Base-by-base conservation (phyloP, 345 rosid genomes). In the Rhizophora apiculata region DNA sequence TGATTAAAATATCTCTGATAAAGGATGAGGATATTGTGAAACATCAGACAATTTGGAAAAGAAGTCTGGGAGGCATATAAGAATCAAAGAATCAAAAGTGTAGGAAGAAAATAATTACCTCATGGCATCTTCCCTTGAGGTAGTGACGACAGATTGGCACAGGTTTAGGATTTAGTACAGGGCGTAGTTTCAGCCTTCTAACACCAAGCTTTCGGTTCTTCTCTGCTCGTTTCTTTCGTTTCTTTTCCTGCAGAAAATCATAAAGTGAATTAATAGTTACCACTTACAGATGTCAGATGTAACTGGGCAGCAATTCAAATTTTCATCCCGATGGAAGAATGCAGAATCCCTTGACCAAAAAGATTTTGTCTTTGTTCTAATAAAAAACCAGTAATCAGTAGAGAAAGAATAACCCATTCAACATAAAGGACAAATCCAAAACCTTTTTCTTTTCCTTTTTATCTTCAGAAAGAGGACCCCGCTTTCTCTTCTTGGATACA, bases 121-220 rank as follows among this genome's bases (percentile, higher is more conserved):
- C 90, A 6, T 83, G 71, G 75, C 97, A 94, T 84, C 89, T 87
- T 46, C 98, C 97, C 61, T 65, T 77, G 71, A 89, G 81, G 82
- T 78, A 89, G 73, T 91, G 98, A 52, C 87, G 93, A 74, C 97
- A 94, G 79, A 77, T 66, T 18, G 59, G 58, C 53, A 88, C 80
- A 56, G 88, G 65, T 76, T 87, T 86, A 26, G 86, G 90, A 71
- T 79, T 88, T 74, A 86, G 65, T 63, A 86, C 84, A 46, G 89
- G 76, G 58, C 75, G 86, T 68, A 95, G 77, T 78, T 88, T 95
- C 79, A 92, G 72, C 84, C 92, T 86, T 72, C 85, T 87, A 65
- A 92, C 91, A n/a, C 96, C 97, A 71, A 87, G 96, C 63, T 83
- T 75, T 78, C 78, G 76, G 64, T 90, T 91, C 75, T 79, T 77